Evolutionary conservation across 1,139 yeast genomes (phyloP), one percentile per base, ranked within the genome.

Genomic region (Pneumocystis wakefieldiae): DNA sequence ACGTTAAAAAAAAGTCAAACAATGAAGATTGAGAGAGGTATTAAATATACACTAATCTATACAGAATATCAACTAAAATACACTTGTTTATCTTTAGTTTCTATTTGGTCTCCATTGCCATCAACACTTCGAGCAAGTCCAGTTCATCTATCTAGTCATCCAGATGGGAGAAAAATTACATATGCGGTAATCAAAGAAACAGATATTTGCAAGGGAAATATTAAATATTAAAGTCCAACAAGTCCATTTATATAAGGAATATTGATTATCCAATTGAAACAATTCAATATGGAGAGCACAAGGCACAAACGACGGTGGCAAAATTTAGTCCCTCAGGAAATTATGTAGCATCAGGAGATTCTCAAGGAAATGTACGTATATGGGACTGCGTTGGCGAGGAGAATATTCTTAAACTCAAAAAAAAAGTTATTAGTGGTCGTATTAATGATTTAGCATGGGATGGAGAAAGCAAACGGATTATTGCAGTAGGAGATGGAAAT

Each of bases 401-500:
- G 66, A 66, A 85, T 64, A 73, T 78, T 37, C 76, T 88, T 62
- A 91, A 91, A 74, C 85, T 91, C 65, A 96, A 91, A 69, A 88
- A 84, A 72, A 74, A 71, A 59, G 83, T 90, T 41, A 81, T 92
- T 67, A 81, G 87, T 55, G 97, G 97, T 1, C 83, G 89, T 15
- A 84, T 94, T 70, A 85, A 82, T 68, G 89, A 89, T 67, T 78
- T 92, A 67, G 85, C 91, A 1, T 94, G 97, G 98, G 98, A 94
- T 73, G 86, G 86, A 28, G 98, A 94, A 70, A 83, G 85, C 62
- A 78, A 84, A 65, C 80, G 98, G 68, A 76, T 94, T 64, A 87
- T 94, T 72, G 96, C 96, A 1, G 97, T 91, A 12, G 99, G 99
- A 63, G 86, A 87, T 70, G 97, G 98, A 61, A 86, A 86, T 70